These are phyloP conservation scores for Suhomyces choctaworum DNA, from an alignment of 1,139 yeast genomes.

Conservation along the genomic window DNA sequence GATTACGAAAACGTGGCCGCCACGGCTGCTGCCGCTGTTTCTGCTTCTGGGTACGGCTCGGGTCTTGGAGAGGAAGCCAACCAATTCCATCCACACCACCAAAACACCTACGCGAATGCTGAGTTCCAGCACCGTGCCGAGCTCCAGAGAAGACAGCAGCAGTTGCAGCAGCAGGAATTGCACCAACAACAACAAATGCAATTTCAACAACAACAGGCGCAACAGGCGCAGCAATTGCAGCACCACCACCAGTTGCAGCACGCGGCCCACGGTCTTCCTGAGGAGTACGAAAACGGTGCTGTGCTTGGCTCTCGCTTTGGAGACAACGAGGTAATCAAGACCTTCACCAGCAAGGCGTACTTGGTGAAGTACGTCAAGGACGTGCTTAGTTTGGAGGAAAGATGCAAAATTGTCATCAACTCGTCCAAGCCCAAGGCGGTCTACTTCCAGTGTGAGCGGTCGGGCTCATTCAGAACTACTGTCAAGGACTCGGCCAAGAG, in stretches of 20 bases:
- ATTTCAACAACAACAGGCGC: conserved; percentile 15
- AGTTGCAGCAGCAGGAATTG: conserved; percentile 23
- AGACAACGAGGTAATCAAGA: conserved; percentile 49
- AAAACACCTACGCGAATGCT: conserved; percentile 27
- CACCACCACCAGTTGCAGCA: conserved; percentile 14
- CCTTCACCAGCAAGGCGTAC: conserved; percentile 43
- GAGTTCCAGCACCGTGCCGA: conserved; percentile 31
- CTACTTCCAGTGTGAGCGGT: conserved; percentile 51
- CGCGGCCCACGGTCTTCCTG: conserved; percentile 13
- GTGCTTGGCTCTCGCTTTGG: conserved; percentile 31
- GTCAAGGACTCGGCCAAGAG: conserved; percentile 49
- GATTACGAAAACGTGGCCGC: conserved; percentile 20
- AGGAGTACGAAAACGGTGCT: conserved; percentile 18
- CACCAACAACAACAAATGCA: conserved; percentile 33
- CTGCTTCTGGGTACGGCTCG: conserved; percentile 17
- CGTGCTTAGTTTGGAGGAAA: conserved; percentile 45
- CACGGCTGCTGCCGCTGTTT: conserved; percentile 25
- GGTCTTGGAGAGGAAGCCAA: conserved; percentile 25
- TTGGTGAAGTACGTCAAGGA: conserved; percentile 47
- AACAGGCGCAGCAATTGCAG: conserved; percentile 12
- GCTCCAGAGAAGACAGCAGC: conserved; percentile 26
- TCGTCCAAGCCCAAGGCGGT: conserved; percentile 53
- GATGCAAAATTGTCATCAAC: conserved; percentile 50
- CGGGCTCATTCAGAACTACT: conserved; percentile 50
- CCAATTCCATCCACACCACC: conserved; percentile 28